A percentile compares a stretch with the other conserved stretches of the same genome.
These are phyloP conservation scores for Ceriops decandra DNA, from an alignment of 345 rosid species.

Conservation along the genomic window DNA sequence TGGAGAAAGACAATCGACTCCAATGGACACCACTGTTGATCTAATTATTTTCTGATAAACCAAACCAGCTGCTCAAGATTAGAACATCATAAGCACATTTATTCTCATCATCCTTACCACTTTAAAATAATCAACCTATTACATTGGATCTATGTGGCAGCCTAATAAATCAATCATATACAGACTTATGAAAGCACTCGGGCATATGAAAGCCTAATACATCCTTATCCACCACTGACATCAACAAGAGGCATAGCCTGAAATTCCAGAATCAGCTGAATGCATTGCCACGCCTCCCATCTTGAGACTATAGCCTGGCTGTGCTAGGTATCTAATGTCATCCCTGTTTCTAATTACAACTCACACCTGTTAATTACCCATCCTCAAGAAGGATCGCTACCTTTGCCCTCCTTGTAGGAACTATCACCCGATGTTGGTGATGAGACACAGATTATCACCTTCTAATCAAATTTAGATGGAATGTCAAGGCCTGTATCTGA, in stretches of 20 bases:
- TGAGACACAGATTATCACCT: conserved; percentile 24
- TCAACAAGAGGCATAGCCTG: conserved; percentile 20
- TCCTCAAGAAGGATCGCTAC: conserved; percentile 14
- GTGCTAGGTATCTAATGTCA: conserved; percentile 16
- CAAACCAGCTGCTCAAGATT: no score
- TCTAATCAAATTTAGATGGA: conserved; percentile 51
- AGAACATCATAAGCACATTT: neutral
- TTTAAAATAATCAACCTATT: neutral
- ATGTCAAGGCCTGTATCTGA: conserved; percentile 59
- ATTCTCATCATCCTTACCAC: neutral
- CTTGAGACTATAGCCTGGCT: conserved; percentile 9
- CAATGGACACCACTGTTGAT: no score
- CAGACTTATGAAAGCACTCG: conserved; percentile 9
- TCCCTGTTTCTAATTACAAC: conserved; percentile 23
- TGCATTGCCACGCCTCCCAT: conserved; percentile 16
- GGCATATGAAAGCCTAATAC: no score
- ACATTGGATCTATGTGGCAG: neutral
- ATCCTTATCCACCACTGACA: conserved; percentile 12
- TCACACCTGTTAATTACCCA: conserved; percentile 16
- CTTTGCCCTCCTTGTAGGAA: conserved; percentile 8
- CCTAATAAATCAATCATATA: conserved; percentile 3
- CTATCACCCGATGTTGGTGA: neutral
- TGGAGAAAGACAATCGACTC: no score
- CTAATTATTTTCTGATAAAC: no score
- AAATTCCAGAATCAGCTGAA: conserved; percentile 28